Base-by-base conservation (phyloP, 495 filamentous ascomycete genomes). In the Penicillium canariense region DNA sequence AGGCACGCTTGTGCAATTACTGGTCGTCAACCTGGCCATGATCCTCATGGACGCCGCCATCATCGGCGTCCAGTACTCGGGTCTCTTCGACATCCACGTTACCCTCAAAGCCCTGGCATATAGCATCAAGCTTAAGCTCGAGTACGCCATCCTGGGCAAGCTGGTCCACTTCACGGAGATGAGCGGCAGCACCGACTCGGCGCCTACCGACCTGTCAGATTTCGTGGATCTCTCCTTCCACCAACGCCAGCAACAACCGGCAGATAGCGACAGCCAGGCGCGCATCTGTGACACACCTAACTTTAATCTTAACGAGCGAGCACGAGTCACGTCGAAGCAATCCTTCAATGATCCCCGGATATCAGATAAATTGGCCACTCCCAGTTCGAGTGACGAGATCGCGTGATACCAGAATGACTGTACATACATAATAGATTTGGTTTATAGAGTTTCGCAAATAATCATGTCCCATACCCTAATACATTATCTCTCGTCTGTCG, bases 121-220 rank as follows among this genome's bases (percentile, higher is more conserved):
- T 60, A 79, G 79, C 58, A 58, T 84, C 52, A 85, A 85, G 62
- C 68, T 85, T 48, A 82, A 80, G 52, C 56, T 81, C 26, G 81
- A 85, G 61, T 78, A 79, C 54, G 68, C 66, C 42, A 73, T 84
- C 31, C 66, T 84, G 30, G 76, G 78, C 58, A 72, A 70, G 43
- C 59, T 79, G 15, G 71, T 79, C 22, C 52, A 56, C 18, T 64
- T 68, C 39, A 55, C 67, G 0, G 56, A 68, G 20, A 54, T 55
- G 50, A 36, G 54, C 25, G 53, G 62, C 36, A 59, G 54, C 50
- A 46, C 43, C 26, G 54, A 38, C 27, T 66, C 65, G 7, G 32
- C 39, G 7, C 59, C 62, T 0, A 68, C 65, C 40, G 65, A 68
- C 32, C 49, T 68, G 10, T 63, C 65, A 12, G 62, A 68, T 34